A percentile compares a stretch with the other conserved stretches of the same genome.
Evolutionary conservation across 805 yeast genomes (phyloP).

Genomic region (Suhomyces sp.): DNA sequence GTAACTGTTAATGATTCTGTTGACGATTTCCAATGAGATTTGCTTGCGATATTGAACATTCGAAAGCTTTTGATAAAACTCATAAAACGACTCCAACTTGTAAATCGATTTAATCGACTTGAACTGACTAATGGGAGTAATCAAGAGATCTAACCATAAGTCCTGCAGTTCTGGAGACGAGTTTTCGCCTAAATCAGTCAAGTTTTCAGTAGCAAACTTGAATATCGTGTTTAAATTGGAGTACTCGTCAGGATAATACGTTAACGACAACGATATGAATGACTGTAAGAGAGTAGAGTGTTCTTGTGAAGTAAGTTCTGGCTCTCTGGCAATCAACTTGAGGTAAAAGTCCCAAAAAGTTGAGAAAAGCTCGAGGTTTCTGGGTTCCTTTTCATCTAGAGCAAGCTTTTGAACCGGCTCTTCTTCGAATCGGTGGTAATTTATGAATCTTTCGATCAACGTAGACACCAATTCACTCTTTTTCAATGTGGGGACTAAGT

Average conservation of each 20-base stretch:
- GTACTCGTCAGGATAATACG: constrained; percentile 61
- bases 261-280: constrained; percentile 60
- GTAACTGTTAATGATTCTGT: constrained; percentile 44
- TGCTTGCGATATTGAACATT: constrained; percentile 50
- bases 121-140: constrained; percentile 48
- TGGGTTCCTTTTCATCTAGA: neutral
- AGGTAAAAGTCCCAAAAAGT: constrained; percentile 65
- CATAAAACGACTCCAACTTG: constrained; percentile 48
- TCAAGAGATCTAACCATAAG: constrained; percentile 45
- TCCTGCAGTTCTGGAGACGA: constrained; percentile 15
- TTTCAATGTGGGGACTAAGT: constrained; percentile 68
- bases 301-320: constrained; percentile 66
- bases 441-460: constrained; percentile 67
- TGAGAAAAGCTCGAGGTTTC: constrained; percentile 43
- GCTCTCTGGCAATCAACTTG: constrained; percentile 53
- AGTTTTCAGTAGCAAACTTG: constrained; percentile 49
- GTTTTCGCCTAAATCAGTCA: constrained; percentile 12
- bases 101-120: constrained; percentile 39
- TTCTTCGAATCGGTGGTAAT: constrained; percentile 34
- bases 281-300: constrained; percentile 62
- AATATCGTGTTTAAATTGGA: constrained; percentile 61
- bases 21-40: constrained; percentile 60
- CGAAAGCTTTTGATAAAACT: constrained; percentile 52
- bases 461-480: constrained; percentile 64
- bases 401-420: constrained; percentile 24